These are phyloP conservation scores for Aspergillus awamori DNA, from an alignment of 2,329 filamentous ascomycete genomes.

Conservation along the genomic window DNA sequence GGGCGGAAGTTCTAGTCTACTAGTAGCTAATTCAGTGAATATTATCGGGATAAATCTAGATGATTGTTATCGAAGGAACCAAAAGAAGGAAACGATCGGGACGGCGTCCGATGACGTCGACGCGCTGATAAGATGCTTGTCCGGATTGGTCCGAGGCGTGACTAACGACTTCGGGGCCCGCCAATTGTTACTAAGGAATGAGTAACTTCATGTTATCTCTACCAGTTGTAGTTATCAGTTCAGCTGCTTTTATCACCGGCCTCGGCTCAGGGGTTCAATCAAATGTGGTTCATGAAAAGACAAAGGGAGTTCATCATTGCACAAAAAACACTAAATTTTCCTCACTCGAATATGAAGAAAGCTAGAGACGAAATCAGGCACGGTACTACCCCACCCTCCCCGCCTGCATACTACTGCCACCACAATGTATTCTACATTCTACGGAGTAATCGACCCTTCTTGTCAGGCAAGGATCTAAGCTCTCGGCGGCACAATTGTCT, in stretches of 20 bases:
- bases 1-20: neutral
- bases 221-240: no score
- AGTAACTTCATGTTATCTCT: no score
- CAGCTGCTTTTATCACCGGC: slow-evolving; percentile 10
- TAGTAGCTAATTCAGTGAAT: neutral
- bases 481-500: neutral
- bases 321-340: neutral
- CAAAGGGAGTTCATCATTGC: no score
- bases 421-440: neutral
- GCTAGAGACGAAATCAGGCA: slow-evolving; percentile 10
- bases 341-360: neutral
- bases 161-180: slow-evolving; percentile 21
- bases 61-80: no score
- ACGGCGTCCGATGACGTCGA: slow-evolving; percentile 2
- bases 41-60: no score
- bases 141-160: slow-evolving; percentile 22
- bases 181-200: neutral
- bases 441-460: neutral
- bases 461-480: neutral
- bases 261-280: neutral
- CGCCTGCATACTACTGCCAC: neutral
- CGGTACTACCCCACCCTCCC: neutral
- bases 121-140: slow-evolving; percentile 32
- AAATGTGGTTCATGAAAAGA: no score
- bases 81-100: neutral